These are phyloP conservation scores for Solanum medicagineum DNA, from an alignment of 257 asterid species.

Conservation along the genomic window DNA sequence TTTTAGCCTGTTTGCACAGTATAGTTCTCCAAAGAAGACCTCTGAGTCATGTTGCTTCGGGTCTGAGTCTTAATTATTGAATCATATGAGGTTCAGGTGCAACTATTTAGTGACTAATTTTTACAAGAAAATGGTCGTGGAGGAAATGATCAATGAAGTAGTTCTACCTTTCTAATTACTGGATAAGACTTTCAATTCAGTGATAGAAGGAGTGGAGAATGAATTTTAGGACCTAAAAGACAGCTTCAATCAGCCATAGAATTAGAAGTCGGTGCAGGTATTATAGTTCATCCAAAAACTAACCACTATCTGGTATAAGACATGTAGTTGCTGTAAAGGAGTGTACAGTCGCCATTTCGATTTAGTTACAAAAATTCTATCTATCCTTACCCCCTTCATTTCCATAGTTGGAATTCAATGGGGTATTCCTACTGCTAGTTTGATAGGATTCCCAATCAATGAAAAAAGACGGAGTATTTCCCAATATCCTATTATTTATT, in stretches of 20 bases:
- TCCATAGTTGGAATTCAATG: not conserved
- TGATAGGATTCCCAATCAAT: not conserved
- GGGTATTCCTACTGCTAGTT: not conserved
- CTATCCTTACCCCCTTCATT: not conserved
- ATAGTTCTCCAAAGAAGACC: too few species aligned
- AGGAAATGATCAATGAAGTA: not conserved
- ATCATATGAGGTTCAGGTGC: too few species aligned
- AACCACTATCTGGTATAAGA: not conserved
- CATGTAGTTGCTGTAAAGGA: not conserved
- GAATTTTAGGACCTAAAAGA: not conserved
- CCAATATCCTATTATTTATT: not conserved
- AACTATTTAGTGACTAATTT: not conserved
- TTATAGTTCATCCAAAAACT: not conserved
- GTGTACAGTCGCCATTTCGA: not conserved
- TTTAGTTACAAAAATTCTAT: not conserved
- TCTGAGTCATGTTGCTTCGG: too few species aligned
- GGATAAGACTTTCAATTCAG: not conserved
- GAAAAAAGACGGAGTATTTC: not conserved
- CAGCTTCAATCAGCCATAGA: not conserved
- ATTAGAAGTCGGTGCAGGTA: too few species aligned
- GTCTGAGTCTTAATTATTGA: too few species aligned
- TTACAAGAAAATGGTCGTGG: not conserved
- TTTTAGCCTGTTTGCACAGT: too few species aligned
- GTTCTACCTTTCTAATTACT: not conserved
- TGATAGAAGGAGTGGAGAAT: not conserved